Conservation (phyloP, 225 moss, liverwort and hornwort species). For the Takakia lepidozioides region DNA sequence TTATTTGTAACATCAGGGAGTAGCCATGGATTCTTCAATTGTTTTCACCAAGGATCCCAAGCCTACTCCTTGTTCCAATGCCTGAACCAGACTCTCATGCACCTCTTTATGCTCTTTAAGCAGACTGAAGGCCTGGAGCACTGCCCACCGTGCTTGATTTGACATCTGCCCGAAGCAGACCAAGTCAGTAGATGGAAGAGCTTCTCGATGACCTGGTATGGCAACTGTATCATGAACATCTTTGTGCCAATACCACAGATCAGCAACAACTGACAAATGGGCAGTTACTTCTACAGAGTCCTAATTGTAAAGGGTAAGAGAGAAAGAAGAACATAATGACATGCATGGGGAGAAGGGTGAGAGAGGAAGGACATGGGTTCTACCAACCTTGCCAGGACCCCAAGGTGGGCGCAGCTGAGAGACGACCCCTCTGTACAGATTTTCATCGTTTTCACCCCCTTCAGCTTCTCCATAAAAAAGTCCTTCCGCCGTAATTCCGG, state of each 20-base stretch:
- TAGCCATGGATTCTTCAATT: conserved; percentile 53
- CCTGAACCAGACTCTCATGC: conserved; percentile 67
- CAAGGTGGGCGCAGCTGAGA: conserved; percentile 74
- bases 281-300: too few species aligned
- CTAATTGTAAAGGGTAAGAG: too few species aligned
- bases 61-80: conserved; percentile 45
- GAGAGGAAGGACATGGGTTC: too few species aligned
- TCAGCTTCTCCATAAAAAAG: conserved; percentile 84
- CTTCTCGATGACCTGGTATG: too few species aligned
- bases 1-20: too few species aligned
- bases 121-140: conserved; percentile 68
- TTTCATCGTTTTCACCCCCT: conserved; percentile 96
- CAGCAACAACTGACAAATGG: too few species aligned
- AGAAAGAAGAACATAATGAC: too few species aligned
- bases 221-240: too few species aligned
- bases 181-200: too few species aligned
- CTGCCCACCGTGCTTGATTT: conserved; percentile 90
- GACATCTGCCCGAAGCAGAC: too few species aligned
- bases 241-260: too few species aligned
- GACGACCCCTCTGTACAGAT: conserved; percentile 73
- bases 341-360: too few species aligned
- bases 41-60: conserved; percentile 61
- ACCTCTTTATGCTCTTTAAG: conserved; percentile 64
- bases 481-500: conserved; percentile 93
- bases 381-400: conserved; percentile 83